These are phyloP conservation scores for Fraxinus ornus DNA, from an alignment of 305 asterid genomes.

Conservation along the genomic window DNA sequence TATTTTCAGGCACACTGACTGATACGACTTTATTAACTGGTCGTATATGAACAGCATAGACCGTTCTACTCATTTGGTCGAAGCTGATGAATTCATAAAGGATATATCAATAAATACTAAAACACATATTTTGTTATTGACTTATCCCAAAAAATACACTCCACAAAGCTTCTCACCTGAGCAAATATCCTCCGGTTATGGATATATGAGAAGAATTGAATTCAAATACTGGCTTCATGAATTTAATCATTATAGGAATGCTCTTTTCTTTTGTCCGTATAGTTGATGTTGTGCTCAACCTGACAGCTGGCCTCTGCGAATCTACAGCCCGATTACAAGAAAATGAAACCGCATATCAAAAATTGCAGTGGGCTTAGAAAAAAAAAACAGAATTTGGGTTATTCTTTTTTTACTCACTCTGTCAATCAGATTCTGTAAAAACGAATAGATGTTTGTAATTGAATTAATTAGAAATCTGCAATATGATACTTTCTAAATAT, in stretches of 20 bases:
- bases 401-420: not conserved
- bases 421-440: not conserved
- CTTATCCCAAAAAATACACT: not conserved
- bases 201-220: constrained; percentile 74
- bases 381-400: not conserved
- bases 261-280: constrained; percentile 58
- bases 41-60: constrained; percentile 45
- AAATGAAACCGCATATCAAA: constrained; percentile 4
- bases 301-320: constrained; percentile 71
- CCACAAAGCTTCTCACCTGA: constrained; percentile 43
- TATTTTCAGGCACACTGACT: constrained; percentile 67
- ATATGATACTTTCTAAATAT: not conserved
- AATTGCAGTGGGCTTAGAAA: not conserved
- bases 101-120: constrained; percentile 4
- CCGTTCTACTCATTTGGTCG: constrained; percentile 56
- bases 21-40: constrained; percentile 50
- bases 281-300: constrained; percentile 68
- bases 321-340: constrained; percentile 39
- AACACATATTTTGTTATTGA: not conserved
- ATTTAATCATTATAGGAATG: constrained; percentile 58
- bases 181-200: constrained; percentile 65
- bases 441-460: not conserved
- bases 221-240: constrained; percentile 77
- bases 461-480: not conserved
- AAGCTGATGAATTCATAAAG: constrained; percentile 50